phyloP scores from a whole-genome alignment of 805 yeast species.

The Barnettozyma sucrosica region DNA sequence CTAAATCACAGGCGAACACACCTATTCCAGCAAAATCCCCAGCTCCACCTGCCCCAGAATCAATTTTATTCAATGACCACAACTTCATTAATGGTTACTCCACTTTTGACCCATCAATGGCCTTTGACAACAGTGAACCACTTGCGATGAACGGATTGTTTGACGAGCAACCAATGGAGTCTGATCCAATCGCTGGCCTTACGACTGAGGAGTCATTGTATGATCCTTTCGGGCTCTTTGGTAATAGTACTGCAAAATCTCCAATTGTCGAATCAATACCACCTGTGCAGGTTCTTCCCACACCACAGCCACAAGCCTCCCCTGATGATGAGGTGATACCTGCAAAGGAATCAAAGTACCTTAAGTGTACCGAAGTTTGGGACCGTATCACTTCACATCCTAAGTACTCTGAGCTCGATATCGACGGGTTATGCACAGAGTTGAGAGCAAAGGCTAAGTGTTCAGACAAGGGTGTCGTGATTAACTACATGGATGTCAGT shows the following conservation, averaged over 20 bases:
- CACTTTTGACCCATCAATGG: conserved; percentile 49
- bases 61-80: conserved; percentile 38
- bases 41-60: conserved; percentile 10
- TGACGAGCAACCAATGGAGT: conserved; percentile 13
- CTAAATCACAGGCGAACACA: conserved; percentile 12
- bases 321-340: conserved; percentile 52
- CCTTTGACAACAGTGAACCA: conserved; percentile 30
- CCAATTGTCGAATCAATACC: conserved; percentile 11
- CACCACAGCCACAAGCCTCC: background rate
- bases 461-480: conserved; percentile 86
- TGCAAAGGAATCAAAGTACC: conserved; percentile 49
- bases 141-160: conserved; percentile 6
- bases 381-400: conserved; percentile 94
- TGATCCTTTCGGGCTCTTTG: conserved; percentile 42
- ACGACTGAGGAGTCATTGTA: conserved; percentile 52
- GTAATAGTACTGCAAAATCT: conserved; percentile 5
- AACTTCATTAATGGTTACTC: conserved; percentile 12
- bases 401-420: conserved; percentile 85
- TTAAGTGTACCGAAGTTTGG: conserved; percentile 92
- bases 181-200: conserved; percentile 37
- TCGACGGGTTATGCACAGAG: conserved; percentile 88
- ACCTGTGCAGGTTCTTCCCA: background rate
- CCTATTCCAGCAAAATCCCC: conserved; percentile 4
- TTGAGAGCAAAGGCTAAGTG: conserved; percentile 91
- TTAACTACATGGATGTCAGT: conserved; percentile 75